Base-by-base conservation (phyloP, 1,139 yeast species). In the Blastobotrys ciferrii region DNA sequence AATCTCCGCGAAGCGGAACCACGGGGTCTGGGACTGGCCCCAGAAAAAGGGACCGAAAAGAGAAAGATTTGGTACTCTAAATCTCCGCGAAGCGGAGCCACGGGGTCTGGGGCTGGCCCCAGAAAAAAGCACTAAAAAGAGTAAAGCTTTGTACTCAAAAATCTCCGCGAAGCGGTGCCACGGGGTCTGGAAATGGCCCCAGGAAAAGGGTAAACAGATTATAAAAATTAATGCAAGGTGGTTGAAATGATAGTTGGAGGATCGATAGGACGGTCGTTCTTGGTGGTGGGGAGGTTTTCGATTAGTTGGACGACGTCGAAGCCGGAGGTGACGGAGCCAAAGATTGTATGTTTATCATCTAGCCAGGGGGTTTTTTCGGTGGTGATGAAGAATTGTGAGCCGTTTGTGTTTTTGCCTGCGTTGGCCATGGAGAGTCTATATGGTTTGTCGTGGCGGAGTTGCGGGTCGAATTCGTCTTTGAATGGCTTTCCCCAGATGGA, bases 361-460 rank as follows among this genome's bases (percentile, higher is more conserved):
- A 58, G 77, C 80, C 64, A 80, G 63, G 56, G 78, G 73, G 72
- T 58, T 25, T 58, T 56, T 15, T 60, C 69, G 2, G 71, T 67
- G 20, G 73, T 81, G 44, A 89, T 83, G 63, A 87, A 88, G 60
- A 89, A 88, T 62, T 87, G 95, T 0, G 91, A 81, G 11, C 81
- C 77, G 57, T 86, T 86, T 4, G 84, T 71, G 55, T 81, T 64
- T 36, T 74, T 70, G 2, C 87, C 88, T 36, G 73, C 69, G 59
- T 85, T 86, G 2, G 95, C 94, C 88, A 86, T 82, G 51, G 78
- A 72, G 4, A 77, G 71, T 55, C 68, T 63, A 47, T 69, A 76
- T 1, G 79, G 76, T 48, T 62, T 62, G 47, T 68, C 70, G 54
- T 75, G 78, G 19, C 63, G 59, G 40, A 73, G 57, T 13, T 58